These are phyloP conservation scores for Mariannaea elegans DNA, from an alignment of 2,329 filamentous ascomycete genomes.

Conservation along the genomic window DNA sequence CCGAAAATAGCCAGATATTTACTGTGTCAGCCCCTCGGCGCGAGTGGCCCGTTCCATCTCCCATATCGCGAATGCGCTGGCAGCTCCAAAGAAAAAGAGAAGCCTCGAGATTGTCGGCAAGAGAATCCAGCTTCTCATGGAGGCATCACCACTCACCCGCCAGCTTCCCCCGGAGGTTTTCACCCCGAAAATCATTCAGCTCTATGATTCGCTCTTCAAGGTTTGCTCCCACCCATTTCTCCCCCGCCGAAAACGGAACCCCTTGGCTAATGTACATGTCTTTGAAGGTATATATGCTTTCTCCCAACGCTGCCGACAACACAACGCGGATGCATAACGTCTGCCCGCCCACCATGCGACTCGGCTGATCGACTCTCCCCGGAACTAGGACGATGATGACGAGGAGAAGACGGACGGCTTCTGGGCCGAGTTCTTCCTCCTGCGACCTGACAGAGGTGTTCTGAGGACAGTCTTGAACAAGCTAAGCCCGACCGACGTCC, in stretches of 20 bases:
- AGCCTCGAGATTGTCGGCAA: constrained; percentile 5
- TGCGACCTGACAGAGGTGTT: constrained; percentile 78
- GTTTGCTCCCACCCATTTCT: constrained; percentile 48
- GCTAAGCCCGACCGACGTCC: constrained; percentile 77
- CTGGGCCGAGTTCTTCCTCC: constrained; percentile 94
- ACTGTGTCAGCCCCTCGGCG: constrained; percentile 24
- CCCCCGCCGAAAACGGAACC: neutral
- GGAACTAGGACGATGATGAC: constrained; percentile 67
- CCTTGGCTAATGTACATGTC: constrained; percentile 26
- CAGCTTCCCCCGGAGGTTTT: constrained; percentile 90
- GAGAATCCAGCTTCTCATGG: constrained; percentile 62
- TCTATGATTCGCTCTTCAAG: constrained; percentile 88
- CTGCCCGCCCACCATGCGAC: constrained; percentile 24
- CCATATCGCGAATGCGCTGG: constrained; percentile 18
- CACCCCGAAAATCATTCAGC: constrained; percentile 90
- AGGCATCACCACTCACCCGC: constrained; percentile 91
- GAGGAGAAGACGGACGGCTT: constrained; percentile 85
- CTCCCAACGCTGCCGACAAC: constrained; percentile 14
- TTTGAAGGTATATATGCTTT: constrained; percentile 40
- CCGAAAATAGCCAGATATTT: neutral
- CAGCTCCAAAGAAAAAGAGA: constrained; percentile 10
- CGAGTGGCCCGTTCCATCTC: constrained; percentile 9
- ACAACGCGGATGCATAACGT: constrained; percentile 1
- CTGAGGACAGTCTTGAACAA: constrained; percentile 74
- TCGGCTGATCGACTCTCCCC: constrained; percentile 41